Evolutionary conservation across 805 yeast species (phyloP).

Genomic region (Phaffomyces antillensis): DNA sequence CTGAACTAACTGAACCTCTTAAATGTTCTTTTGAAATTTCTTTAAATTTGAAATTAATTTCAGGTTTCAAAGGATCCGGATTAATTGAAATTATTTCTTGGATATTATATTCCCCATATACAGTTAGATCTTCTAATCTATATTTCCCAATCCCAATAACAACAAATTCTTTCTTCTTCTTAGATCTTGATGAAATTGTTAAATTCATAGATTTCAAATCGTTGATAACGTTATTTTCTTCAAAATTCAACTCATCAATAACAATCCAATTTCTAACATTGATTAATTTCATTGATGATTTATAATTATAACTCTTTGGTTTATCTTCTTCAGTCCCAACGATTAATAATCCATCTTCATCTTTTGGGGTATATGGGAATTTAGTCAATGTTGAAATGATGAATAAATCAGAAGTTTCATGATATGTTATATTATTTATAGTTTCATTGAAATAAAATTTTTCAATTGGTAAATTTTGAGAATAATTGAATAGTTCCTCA

Average conservation of each 20-base stretch:
- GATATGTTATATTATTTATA: constrained; percentile 60
- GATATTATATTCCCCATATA: constrained; percentile 71
- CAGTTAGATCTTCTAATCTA: constrained; percentile 72
- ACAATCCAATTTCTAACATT: constrained; percentile 69
- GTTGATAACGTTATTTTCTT: constrained; percentile 53
- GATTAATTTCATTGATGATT: constrained; percentile 55
- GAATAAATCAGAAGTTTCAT: constrained; percentile 55
- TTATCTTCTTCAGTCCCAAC: constrained; percentile 46
- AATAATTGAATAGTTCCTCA: constrained; percentile 36
- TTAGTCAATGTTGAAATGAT: constrained; percentile 54
- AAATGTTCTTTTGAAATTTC: constrained; percentile 65
- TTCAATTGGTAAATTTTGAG: constrained; percentile 53
- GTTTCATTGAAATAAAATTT: constrained; percentile 50
- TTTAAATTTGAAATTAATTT: constrained; percentile 71
- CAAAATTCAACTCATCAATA: constrained; percentile 61
- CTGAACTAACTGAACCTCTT: constrained; percentile 75
- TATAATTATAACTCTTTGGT: constrained; percentile 49
- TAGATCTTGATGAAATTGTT: constrained; percentile 32
- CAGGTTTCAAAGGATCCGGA: constrained; percentile 85
- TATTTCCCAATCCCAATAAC: constrained; percentile 74
- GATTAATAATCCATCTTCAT: constrained; percentile 64
- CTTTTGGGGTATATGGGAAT: constrained; percentile 56
- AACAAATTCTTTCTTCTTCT: constrained; percentile 53
- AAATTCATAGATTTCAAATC: constrained; percentile 29
- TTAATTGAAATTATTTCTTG: constrained; percentile 75